A percentile compares a stretch with the other conserved stretches of the same genome.
Evolutionary conservation across 2,329 filamentous ascomycete species (phyloP).

Genomic region (Colletotrichum cuscutae): DNA sequence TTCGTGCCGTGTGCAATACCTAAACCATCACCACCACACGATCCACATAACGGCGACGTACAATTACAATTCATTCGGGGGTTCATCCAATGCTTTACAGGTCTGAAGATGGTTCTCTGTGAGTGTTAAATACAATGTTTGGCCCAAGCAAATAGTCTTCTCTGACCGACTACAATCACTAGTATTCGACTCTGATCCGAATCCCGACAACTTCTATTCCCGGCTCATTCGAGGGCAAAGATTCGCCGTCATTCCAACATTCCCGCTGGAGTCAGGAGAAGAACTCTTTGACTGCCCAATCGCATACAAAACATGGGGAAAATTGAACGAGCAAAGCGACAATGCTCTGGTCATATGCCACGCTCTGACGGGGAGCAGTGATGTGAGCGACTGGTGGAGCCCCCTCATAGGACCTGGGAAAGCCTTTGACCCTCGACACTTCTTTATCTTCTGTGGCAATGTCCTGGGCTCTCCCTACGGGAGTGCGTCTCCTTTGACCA

Average conservation of each 20-base stretch:
- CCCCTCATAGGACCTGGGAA: conserved; percentile 80
- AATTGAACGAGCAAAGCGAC: conserved; percentile 65
- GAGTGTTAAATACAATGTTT: neutral
- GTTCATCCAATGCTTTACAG: neutral
- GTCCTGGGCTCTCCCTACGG: conserved; percentile 87
- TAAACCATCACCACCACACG: neutral
- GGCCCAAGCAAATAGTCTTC: neutral
- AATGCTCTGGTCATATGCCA: conserved; percentile 84
- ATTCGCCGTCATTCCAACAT: conserved; percentile 85
- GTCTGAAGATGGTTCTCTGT: conserved; percentile 1
- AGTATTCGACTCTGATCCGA: conserved; percentile 13
- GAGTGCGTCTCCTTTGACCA: conserved; percentile 49
- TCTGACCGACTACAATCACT: neutral
- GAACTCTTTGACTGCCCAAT: conserved; percentile 79
- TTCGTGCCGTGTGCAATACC: neutral
- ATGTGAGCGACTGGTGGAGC: conserved; percentile 90
- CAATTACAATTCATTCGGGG: neutral
- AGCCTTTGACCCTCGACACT: conserved; percentile 84
- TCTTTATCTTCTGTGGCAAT: conserved; percentile 89
- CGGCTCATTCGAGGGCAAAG: conserved; percentile 87
- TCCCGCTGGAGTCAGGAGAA: conserved; percentile 92
- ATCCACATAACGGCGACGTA: neutral
- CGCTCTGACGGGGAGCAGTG: conserved; percentile 85
- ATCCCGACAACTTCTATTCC: conserved; percentile 88
- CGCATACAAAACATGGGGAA: conserved; percentile 73